phyloP scores from a whole-genome alignment of 2,329 filamentous ascomycete species.

The Claviceps africana region DNA sequence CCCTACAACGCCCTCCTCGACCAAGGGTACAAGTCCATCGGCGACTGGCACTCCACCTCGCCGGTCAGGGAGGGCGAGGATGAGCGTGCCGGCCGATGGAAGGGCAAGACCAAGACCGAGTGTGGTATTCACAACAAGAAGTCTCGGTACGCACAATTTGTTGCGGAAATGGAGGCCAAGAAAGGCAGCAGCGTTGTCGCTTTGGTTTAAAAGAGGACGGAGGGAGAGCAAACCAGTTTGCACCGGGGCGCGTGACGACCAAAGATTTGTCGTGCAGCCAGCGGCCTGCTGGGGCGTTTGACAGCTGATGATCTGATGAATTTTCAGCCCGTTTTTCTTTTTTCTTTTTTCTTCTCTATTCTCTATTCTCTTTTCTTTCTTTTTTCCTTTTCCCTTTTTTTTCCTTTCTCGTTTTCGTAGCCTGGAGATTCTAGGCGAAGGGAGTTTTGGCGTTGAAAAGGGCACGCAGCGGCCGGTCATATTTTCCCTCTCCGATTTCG shows the following conservation, averaged over 20 bases:
- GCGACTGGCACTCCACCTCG: constrained; percentile 94
- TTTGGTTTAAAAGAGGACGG: constrained; percentile 12
- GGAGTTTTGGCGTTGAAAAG: not conserved
- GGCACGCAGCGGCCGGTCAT: not conserved
- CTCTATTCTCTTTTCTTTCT: not conserved
- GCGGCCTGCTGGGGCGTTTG: not conserved
- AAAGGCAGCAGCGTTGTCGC: constrained; percentile 30
- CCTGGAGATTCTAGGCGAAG: not conserved
- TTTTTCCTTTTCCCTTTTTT: not conserved
- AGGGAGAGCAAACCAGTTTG: not conserved
- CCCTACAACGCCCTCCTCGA: constrained; percentile 90
- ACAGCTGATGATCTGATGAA: not conserved
- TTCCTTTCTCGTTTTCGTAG: not conserved
- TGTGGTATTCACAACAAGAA: constrained; percentile 98
- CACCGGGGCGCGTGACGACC: not conserved
- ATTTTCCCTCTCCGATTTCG: not conserved
- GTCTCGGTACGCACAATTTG: constrained; percentile 78
- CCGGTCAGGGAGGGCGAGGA: constrained; percentile 86
- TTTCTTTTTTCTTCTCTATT: not conserved
- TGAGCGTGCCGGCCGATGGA: constrained; percentile 92
- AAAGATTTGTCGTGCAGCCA: not conserved
- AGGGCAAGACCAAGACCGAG: constrained; percentile 89
- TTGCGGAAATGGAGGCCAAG: constrained; percentile 60
- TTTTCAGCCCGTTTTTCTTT: not conserved
- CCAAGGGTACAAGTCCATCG: constrained; percentile 92